Percentiles rank a stretch among this genome's conserved stretches.
Conservation (phyloP, 805 yeast species). For the Ogataea paraovalis region DNA sequence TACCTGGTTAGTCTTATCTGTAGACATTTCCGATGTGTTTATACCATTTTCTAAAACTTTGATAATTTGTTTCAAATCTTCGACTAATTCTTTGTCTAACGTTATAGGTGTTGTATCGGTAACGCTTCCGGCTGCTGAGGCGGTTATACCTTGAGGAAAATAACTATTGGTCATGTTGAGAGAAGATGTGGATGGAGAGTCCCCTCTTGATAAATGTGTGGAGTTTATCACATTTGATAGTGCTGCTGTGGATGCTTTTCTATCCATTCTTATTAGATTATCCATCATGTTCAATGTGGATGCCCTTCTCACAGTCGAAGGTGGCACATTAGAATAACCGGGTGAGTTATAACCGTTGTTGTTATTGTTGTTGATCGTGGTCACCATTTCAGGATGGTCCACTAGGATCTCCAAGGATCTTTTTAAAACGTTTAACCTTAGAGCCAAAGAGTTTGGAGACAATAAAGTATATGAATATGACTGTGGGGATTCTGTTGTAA, state of each 20-base stretch:
- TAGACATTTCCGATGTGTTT: slow-evolving; percentile 16
- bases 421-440: slow-evolving; percentile 68
- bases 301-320: slow-evolving; percentile 10
- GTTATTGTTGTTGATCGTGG: slow-evolving; percentile 12
- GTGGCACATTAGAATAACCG: neutral
- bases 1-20: slow-evolving; percentile 34
- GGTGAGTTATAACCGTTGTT: neutral
- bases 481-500: slow-evolving; percentile 77
- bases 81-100: slow-evolving; percentile 25
- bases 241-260: slow-evolving; percentile 45
- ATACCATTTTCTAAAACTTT: slow-evolving; percentile 40
- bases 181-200: slow-evolving; percentile 3
- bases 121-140: neutral
- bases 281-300: slow-evolving; percentile 21
- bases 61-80: slow-evolving; percentile 48
- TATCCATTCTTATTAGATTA: slow-evolving; percentile 31
- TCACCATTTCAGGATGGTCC: slow-evolving; percentile 48
- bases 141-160: neutral
- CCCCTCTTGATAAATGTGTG: slow-evolving; percentile 14
- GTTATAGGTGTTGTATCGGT: neutral
- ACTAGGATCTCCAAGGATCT: slow-evolving; percentile 71
- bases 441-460: slow-evolving; percentile 75
- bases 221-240: slow-evolving; percentile 43
- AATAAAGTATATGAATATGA: slow-evolving; percentile 82
- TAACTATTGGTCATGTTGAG: neutral